Conservation (phyloP, 768 basidiomycete genomes). For the Rhodocollybia butyracea region DNA sequence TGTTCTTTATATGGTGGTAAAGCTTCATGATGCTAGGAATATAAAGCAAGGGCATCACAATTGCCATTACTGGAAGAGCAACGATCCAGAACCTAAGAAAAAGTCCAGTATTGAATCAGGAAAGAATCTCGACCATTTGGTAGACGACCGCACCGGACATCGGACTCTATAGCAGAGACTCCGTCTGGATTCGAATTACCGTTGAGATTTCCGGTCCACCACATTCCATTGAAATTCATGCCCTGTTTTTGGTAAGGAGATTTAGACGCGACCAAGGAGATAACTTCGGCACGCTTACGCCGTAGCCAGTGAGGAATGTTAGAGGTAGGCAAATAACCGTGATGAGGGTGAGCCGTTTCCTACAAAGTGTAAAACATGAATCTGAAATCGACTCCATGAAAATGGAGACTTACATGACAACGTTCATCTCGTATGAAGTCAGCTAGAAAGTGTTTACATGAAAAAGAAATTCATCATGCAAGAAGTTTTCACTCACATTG, state of each 20-base stretch:
- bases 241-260: slow-evolving; percentile 34
- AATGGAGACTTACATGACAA: slow-evolving; percentile 46
- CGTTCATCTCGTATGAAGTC: slow-evolving; percentile 65
- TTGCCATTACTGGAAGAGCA: slow-evolving; percentile 53
- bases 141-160: slow-evolving; percentile 39
- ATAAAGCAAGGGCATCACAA: slow-evolving; percentile 52
- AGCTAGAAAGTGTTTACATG: slow-evolving; percentile 55
- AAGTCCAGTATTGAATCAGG: not conserved
- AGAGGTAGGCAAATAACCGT: slow-evolving; percentile 72
- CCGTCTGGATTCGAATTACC: no score
- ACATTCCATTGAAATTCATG: slow-evolving; percentile 61
- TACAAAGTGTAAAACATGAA: slow-evolving; percentile 19
- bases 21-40: slow-evolving; percentile 45
- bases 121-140: no score
- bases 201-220: no score
- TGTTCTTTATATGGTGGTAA: slow-evolving; percentile 46
- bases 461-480: no score
- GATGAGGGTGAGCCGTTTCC: slow-evolving; percentile 62
- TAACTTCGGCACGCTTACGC: slow-evolving; percentile 47
- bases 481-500: slow-evolving; percentile 57
- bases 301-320: slow-evolving; percentile 72
- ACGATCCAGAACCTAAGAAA: slow-evolving; percentile 61
- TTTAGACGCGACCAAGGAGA: slow-evolving; percentile 18
- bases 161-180: slow-evolving; percentile 33
- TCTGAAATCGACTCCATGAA: not conserved